Evolutionary conservation across 495 filamentous ascomycete species (phyloP), one percentile per base, ranked within the genome.

Genomic region (Aspergillus avenaceus): DNA sequence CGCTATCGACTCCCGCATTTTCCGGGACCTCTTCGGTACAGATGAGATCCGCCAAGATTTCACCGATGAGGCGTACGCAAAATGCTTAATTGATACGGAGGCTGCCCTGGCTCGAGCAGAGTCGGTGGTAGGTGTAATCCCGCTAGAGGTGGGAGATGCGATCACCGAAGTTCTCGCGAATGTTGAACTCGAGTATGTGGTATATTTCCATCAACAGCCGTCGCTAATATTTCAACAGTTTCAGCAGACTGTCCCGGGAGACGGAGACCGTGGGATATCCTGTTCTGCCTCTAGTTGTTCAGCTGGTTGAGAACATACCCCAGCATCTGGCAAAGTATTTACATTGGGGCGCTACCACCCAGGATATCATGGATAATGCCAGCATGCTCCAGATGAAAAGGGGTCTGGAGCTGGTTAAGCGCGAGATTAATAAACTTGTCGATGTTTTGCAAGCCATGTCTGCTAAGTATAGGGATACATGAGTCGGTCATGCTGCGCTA

Each of bases 261-360:
- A 78, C 74, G 6, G 73, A 75, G 45, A 70, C 73, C 29, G 73
- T 78, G 9, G 74, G 73, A 29, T 78, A 76, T 41, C 74, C 74
- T 13, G 66, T 78, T 32, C 61, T 78, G 2, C 73, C 74, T 2
- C 54, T 78, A 21, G 63, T 78, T 4, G 53, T 56, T 37, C 74
- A 76, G 51, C 50, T 76, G 5, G 41, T 45, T 8, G 50, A 47
- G 21, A 24, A 23, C 13, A 48, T 25, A 1, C 21, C 36, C 8
- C 55, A 61, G 0, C 50, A 58, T 1, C 51, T 53, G 18, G 70
- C 62, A 12, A 69, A 66, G 52, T 78, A 74, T 43, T 64, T 76
- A 4, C 75, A 78, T 54, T 78, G 75, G 75, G 73, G 75, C 22
- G 75, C 75, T 7, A 76, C 75, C 21, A 78, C 75, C 13, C 75